Conservation (phyloP, 2,329 filamentous ascomycete genomes). For the Verticillium klebahnii region DNA sequence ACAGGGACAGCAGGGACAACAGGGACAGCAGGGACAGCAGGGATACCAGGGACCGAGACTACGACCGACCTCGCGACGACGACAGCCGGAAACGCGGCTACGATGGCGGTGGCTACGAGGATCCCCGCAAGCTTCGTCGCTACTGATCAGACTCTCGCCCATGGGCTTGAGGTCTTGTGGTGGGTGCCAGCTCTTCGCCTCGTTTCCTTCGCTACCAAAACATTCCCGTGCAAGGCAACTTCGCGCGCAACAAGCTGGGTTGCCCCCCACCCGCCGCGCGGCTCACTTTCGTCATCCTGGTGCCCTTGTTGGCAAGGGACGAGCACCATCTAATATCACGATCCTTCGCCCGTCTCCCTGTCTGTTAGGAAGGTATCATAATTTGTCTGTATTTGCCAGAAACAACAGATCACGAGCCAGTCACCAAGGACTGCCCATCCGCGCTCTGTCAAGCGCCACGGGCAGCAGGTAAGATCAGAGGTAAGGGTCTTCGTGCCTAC, state of each 20-base stretch:
- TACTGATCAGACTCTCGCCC: slow-evolving; percentile 43
- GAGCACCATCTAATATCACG: background rate
- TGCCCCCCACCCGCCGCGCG: background rate
- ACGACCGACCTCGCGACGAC: slow-evolving; percentile 53
- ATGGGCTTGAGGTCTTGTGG: slow-evolving; percentile 28
- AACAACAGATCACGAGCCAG: background rate
- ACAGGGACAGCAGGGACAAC: slow-evolving; percentile 18
- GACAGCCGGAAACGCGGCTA: slow-evolving; percentile 64
- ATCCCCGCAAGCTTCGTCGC: slow-evolving; percentile 62
- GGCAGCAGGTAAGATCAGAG: slow-evolving; percentile 49
- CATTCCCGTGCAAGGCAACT: background rate
- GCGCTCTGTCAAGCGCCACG: background rate
- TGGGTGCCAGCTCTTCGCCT: slow-evolving; percentile 27
- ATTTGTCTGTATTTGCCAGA: background rate
- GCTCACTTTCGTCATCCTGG: background rate
- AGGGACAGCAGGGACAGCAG: slow-evolving; percentile 34
- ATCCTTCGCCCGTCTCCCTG: background rate
- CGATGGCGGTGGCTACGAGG: slow-evolving; percentile 77
- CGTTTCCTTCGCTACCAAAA: slow-evolving; percentile 8
- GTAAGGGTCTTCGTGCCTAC: slow-evolving; percentile 41
- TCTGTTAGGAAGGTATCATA: slow-evolving; percentile 3
- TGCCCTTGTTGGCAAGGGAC: background rate
- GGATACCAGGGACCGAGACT: slow-evolving; percentile 30
- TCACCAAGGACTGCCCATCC: background rate
- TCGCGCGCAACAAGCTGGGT: background rate